Evolutionary conservation across 257 asterid species (phyloP).

Genomic region (Ligustrum vulgare): DNA sequence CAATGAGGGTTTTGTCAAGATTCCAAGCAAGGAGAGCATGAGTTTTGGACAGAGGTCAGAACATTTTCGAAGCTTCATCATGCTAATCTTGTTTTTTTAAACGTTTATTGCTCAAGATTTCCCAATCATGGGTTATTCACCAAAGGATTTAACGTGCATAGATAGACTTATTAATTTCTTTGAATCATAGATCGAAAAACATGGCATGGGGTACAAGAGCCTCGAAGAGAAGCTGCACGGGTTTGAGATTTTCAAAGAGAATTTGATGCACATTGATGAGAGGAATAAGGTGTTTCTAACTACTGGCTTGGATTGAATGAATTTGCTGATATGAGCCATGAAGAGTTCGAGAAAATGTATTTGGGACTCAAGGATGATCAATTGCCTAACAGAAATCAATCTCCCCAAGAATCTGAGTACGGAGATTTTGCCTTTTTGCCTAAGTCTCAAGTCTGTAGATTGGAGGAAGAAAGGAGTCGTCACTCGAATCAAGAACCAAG

Average conservation of each 20-base stretch:
- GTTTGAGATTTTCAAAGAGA: conserved; percentile 63
- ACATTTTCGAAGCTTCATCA: no score
- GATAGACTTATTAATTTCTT: conserved; percentile 53
- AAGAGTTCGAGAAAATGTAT: conserved; percentile 57
- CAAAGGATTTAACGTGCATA: conserved; percentile 48
- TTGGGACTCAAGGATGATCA: conserved; percentile 50
- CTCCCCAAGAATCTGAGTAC: conserved; percentile 42
- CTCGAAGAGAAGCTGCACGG: conserved; percentile 59
- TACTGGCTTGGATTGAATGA: conserved; percentile 69
- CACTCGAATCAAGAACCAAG: conserved; percentile 61
- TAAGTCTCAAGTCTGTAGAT: conserved; percentile 51
- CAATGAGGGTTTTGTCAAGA: no score
- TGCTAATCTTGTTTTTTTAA: no score
- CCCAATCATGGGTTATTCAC: conserved; percentile 62
- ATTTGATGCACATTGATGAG: conserved; percentile 61
- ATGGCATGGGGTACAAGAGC: conserved; percentile 49
- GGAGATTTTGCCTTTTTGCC: conserved; percentile 44
- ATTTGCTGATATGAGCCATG: conserved; percentile 64
- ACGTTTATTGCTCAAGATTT: conserved; percentile 40
- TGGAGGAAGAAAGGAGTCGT: conserved; percentile 81
- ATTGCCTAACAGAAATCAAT: conserved; percentile 26
- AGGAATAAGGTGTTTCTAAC: conserved; percentile 42
- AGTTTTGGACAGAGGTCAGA: no score
- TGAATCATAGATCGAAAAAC: conserved; percentile 56
- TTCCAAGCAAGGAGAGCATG: no score